Evolutionary conservation across 306 rosid genomes (phyloP).

Genomic region (Carpinus fangiana): DNA sequence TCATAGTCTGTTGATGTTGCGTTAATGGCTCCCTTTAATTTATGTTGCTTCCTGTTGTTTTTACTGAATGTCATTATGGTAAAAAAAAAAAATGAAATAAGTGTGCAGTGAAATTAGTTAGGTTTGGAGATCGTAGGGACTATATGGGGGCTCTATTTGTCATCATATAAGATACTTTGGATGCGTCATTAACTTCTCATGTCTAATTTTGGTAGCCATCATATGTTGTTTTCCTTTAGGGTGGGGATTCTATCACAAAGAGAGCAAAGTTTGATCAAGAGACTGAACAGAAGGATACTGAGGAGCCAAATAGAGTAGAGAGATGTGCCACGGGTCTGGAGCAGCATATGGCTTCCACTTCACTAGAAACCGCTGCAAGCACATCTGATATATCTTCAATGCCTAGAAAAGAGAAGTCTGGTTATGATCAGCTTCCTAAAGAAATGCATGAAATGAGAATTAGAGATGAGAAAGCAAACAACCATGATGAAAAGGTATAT

Average conservation of each 20-base stretch:
- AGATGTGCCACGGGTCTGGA: conserved; percentile 34
- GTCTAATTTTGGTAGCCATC: neutral
- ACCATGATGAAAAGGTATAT: conserved; percentile 62
- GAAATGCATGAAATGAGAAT: conserved; percentile 76
- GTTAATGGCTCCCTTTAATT: conserved; percentile 1
- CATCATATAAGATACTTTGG: neutral
- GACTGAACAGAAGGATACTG: conserved; percentile 37
- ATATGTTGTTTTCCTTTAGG: conserved; percentile 41
- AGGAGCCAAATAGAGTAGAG: conserved; percentile 33
- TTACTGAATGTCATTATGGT: neutral
- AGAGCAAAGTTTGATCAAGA: conserved; percentile 70
- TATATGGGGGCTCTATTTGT: neutral
- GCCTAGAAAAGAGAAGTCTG: conserved; percentile 47
- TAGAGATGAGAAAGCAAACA: conserved; percentile 57
- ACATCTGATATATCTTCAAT: conserved; percentile 41
- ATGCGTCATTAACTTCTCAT: neutral
- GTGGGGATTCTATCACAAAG: conserved; percentile 58
- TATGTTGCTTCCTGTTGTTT: conserved; percentile 5
- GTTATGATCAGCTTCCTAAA: conserved; percentile 66
- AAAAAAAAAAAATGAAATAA: neutral
- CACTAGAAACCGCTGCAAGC: conserved; percentile 47
- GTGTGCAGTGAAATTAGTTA: conserved; percentile 4
- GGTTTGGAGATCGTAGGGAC: neutral
- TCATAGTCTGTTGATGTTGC: neutral
- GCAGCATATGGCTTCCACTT: conserved; percentile 34